These are phyloP conservation scores for Ricinus communis DNA, from an alignment of 345 rosid genomes.

Conservation along the genomic window DNA sequence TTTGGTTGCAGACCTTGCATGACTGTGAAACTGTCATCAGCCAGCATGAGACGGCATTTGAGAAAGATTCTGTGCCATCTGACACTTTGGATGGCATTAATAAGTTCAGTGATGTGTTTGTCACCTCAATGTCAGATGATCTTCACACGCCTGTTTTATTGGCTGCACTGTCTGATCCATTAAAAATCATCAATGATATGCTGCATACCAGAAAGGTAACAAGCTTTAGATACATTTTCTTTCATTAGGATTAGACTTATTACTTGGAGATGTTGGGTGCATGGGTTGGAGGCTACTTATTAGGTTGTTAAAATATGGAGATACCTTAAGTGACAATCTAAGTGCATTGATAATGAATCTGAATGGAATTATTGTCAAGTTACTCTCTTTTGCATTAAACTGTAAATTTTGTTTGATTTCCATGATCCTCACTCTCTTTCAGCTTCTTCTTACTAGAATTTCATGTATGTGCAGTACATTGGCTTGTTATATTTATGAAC, in stretches of 20 bases:
- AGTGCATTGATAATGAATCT: background rate
- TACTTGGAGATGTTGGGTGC: background rate
- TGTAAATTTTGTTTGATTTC: background rate
- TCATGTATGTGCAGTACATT: too few relatives aligned
- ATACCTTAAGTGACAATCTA: background rate
- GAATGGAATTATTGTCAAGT: background rate
- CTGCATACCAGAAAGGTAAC: constrained; percentile 77
- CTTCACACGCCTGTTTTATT: constrained; percentile 75
- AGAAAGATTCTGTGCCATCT: constrained; percentile 42
- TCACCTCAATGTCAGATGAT: constrained; percentile 91
- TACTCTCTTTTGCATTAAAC: background rate
- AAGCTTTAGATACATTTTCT: constrained; percentile 1
- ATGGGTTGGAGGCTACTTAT: background rate
- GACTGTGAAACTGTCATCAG: constrained; percentile 63
- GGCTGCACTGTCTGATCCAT: constrained; percentile 84
- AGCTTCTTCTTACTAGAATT: background rate
- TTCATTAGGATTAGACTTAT: background rate
- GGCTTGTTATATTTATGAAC: too few relatives aligned
- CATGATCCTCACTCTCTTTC: background rate
- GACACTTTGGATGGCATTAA: constrained; percentile 44
- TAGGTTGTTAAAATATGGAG: background rate
- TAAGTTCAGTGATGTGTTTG: constrained; percentile 52
- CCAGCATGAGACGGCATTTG: constrained; percentile 38
- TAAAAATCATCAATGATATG: constrained; percentile 81
- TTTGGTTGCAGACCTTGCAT: constrained; percentile 65